Conservation (phyloP, 139 green algal species). For the Chlamydomonas eustigma region DNA sequence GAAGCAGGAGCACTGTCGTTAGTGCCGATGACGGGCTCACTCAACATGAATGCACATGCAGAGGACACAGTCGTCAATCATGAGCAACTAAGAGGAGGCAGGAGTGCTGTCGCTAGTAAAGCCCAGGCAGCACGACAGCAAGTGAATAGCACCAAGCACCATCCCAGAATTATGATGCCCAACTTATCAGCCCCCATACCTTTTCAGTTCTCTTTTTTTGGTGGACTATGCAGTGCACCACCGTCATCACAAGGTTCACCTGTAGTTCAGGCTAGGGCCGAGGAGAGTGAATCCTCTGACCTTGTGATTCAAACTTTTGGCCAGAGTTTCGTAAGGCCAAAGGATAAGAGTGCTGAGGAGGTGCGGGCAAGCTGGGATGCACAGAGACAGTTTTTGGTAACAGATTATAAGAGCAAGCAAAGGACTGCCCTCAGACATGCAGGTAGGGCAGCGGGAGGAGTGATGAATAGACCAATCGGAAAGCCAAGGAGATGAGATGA, state of each 20-base stretch:
- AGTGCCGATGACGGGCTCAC: too few relatives aligned
- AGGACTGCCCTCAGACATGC: constrained; percentile 2
- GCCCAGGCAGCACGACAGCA: too few relatives aligned
- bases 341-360: constrained; percentile 2
- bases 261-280: background rate
- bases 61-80: too few relatives aligned
- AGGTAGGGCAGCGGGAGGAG: background rate
- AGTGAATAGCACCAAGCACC: too few relatives aligned
- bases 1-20: too few relatives aligned
- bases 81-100: too few relatives aligned
- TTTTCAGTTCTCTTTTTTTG: background rate
- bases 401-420: constrained; percentile 9
- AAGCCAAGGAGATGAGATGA: too few relatives aligned
- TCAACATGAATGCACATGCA: too few relatives aligned
- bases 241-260: background rate
- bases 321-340: background rate
- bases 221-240: background rate
- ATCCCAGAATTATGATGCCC: background rate
- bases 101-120: too few relatives aligned
- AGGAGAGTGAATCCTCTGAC: background rate
- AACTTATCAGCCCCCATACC: background rate
- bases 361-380: background rate
- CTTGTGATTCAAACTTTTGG: background rate
- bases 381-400: background rate
- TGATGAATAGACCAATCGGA: too few relatives aligned